phyloP scores from a whole-genome alignment of 2,329 filamentous ascomycete species.

The Ascochyta viciae-villosae region DNA sequence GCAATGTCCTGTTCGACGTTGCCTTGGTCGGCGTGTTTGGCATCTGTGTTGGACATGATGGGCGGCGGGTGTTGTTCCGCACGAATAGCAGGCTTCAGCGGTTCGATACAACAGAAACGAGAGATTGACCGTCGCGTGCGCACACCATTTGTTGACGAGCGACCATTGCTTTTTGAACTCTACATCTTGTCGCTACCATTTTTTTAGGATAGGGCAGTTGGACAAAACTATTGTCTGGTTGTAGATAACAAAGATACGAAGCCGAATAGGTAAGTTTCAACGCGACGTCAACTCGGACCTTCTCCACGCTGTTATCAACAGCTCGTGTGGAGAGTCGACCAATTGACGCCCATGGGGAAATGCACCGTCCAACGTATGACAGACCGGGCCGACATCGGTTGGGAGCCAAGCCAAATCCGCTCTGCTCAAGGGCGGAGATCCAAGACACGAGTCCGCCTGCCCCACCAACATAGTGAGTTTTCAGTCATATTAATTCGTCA shows the following conservation, averaged over 20 bases:
- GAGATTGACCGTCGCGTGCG: neutral
- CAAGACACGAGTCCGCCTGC: neutral
- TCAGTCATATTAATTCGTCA: slow-evolving; percentile 15
- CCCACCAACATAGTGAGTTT: neutral
- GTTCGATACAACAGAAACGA: neutral
- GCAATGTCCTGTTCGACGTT: slow-evolving; percentile 19
- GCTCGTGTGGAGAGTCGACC: neutral
- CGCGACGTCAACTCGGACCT: slow-evolving; percentile 5
- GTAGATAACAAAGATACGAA: slow-evolving; percentile 21
- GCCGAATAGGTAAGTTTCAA: neutral
- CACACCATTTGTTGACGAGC: neutral
- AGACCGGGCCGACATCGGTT: slow-evolving; percentile 14
- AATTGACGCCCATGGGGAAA: slow-evolving; percentile 11
- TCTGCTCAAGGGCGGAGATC: neutral
- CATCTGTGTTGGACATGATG: slow-evolving; percentile 11
- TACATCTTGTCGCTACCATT: neutral
- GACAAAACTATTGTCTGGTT: neutral
- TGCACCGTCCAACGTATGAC: neutral
- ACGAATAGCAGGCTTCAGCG: neutral
- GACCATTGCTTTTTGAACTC: slow-evolving; percentile 3
- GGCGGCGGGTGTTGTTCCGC: neutral
- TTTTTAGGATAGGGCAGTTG: neutral
- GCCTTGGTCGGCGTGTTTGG: slow-evolving; percentile 14
- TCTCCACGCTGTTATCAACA: slow-evolving; percentile 3
- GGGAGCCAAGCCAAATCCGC: slow-evolving; percentile 3